These are phyloP conservation scores for Friedmanniomyces endolithicus DNA, from an alignment of 495 filamentous ascomycete genomes.

Conservation along the genomic window DNA sequence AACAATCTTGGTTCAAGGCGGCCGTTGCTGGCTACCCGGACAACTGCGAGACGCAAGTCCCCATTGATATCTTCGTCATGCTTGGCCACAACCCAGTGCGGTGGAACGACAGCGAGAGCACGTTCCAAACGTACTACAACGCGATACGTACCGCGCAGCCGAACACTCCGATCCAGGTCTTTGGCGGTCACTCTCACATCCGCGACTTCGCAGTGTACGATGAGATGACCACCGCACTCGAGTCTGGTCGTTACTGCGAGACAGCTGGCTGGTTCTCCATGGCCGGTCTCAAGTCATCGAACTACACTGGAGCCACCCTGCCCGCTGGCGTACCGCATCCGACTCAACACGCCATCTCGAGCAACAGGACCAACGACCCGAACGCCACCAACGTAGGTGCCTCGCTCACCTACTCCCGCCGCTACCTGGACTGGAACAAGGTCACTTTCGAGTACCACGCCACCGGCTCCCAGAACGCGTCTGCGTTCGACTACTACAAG, in stretches of 20 bases:
- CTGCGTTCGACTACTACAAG: constrained; percentile 25
- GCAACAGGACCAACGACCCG: constrained; percentile 13
- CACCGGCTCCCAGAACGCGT: constrained; percentile 25
- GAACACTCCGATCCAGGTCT: constrained; percentile 30
- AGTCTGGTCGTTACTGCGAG: constrained; percentile 36
- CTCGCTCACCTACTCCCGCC: neutral
- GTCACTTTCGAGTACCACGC: constrained; percentile 33
- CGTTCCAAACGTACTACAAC: constrained; percentile 26
- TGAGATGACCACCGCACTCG: constrained; percentile 27
- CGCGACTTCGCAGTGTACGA: constrained; percentile 33
- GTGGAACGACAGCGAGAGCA: constrained; percentile 19
- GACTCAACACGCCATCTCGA: constrained; percentile 29
- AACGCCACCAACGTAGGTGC: constrained; percentile 20
- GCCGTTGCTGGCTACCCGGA: no score
- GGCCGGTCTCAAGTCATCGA: constrained; percentile 28
- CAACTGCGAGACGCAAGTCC: constrained; percentile 23
- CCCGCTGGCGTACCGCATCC: constrained; percentile 36
- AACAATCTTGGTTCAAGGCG: constrained; percentile 31
- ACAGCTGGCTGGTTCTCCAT: constrained; percentile 37
- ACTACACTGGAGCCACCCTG: constrained; percentile 19
- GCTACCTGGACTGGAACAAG: constrained; percentile 30
- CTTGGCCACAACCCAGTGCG: constrained; percentile 32
- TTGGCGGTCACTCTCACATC: constrained; percentile 34
- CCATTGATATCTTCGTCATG: constrained; percentile 33
- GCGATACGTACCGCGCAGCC: constrained; percentile 28